Conservation (phyloP, 108 stramenopile genomes). For the Cyclotella kingstonii region DNA sequence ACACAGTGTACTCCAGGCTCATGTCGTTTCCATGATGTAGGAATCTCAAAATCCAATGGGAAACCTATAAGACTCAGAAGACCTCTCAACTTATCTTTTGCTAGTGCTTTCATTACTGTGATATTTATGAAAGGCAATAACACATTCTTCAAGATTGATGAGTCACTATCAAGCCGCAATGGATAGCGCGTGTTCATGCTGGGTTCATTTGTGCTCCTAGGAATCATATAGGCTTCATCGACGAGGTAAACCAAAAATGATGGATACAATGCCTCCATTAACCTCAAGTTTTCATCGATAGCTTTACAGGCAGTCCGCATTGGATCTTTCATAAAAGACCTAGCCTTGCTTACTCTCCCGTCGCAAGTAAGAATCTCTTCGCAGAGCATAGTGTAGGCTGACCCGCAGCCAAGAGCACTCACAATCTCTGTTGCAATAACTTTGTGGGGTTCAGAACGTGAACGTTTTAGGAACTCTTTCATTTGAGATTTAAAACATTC, state of each 20-base stretch:
- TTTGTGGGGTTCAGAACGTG: constrained; percentile 10
- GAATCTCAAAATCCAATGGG: constrained; percentile 29
- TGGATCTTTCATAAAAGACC: constrained; percentile 49
- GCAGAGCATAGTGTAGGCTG: constrained; percentile 27
- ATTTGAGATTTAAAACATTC: constrained; percentile 31
- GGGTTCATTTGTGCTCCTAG: constrained; percentile 56
- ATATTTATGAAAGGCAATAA: constrained; percentile 65
- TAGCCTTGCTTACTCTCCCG: constrained; percentile 29
- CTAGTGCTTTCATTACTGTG: constrained; percentile 39
- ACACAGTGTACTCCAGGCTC: constrained; percentile 26
- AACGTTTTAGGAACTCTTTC: constrained; percentile 35
- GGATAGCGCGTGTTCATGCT: constrained; percentile 35
- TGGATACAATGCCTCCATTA: constrained; percentile 38
- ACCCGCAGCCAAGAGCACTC: constrained; percentile 17
- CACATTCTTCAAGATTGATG: constrained; percentile 32
- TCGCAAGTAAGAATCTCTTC: constrained; percentile 32
- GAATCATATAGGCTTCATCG: constrained; percentile 67
- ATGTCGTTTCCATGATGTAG: constrained; percentile 22
- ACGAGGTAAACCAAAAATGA: constrained; percentile 57
- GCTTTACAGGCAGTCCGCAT: constrained; percentile 42
- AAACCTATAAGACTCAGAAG: constrained; percentile 32
- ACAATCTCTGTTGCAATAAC: constrained; percentile 33
- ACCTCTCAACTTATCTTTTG: constrained; percentile 21
- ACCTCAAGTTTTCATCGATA: constrained; percentile 30
- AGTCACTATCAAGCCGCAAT: constrained; percentile 38